Base-by-base conservation (phyloP, 306 rosid genomes). In the Clitoria ternatea region DNA sequence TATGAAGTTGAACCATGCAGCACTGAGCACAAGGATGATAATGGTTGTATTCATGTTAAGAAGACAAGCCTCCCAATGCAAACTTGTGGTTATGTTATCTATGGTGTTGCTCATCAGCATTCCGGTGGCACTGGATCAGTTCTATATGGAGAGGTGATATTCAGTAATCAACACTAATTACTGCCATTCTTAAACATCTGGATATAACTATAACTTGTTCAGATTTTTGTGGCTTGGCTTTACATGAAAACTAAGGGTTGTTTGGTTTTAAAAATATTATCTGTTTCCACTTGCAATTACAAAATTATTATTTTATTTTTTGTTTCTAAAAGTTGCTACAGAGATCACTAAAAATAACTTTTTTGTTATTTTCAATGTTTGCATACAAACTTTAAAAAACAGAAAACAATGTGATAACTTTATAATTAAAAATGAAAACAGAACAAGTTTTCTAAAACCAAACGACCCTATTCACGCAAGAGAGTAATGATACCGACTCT, bases 71-170 rank as follows among this genome's bases (percentile, higher is more conserved):
- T 80, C 4, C 85, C 72, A 1, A 20, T 87, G 53, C 78, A 82
- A 56, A 56, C 18, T 3, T 87, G 84, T 53, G 96, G 96, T 12
- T 89, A 78, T 74, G 45, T 92, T 8, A 26, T 92, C 69, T 89
- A 92, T 50, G 95, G 85, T 74, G 88, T 72, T 54, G 95, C 92
- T 62, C 98, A 92, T 77, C 98, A 89, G 42, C 98, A 92, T 79
- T 61, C 85, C 1, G 95, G 95, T 10, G 98, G 88, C 36, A 35
- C 18, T 4, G 95, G 92, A 33, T 61, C 92, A 39, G 75, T 86
- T 44, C 74, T 92, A 7, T 89, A 87, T 61, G 79, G 96, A 84
- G 80, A 87, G 90, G 98, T 88, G 44, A 71, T 47, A 7, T 44
- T 53, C 44, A 23, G 15, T 12, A n/a, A n/a, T n/a, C n/a, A n/a